Percentiles rank a stretch among this genome's conserved stretches.
Evolutionary conservation across 2,329 filamentous ascomycete genomes (phyloP).

Genomic region (Whalleya microplaca): DNA sequence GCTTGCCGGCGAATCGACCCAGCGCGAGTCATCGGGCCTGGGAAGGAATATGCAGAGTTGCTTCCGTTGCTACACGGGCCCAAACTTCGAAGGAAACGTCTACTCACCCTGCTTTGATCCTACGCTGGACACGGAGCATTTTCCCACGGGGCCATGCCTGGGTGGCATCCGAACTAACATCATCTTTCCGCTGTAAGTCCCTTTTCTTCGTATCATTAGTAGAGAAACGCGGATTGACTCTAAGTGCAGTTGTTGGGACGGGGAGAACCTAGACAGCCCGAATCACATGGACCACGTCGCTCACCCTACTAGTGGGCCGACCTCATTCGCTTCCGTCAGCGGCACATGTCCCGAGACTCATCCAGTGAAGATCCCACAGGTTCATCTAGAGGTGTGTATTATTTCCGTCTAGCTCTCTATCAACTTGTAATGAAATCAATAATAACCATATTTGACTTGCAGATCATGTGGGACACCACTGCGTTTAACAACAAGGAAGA

Average conservation of each 20-base stretch:
- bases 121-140: conserved; percentile 38
- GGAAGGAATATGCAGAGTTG: too few relatives aligned
- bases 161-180: conserved; percentile 25
- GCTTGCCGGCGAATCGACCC: too few relatives aligned
- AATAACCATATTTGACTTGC: too few relatives aligned
- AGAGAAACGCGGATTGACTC: too few relatives aligned
- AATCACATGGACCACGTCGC: conserved; percentile 30
- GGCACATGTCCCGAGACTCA: conserved; percentile 27
- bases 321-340: conserved; percentile 20
- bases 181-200: conserved; percentile 29
- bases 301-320: conserved; percentile 23
- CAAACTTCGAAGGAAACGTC: too few relatives aligned
- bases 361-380: conserved; percentile 27
- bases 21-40: too few relatives aligned
- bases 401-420: too few relatives aligned
- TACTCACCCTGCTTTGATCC: too few relatives aligned
- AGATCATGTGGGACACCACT: conserved; percentile 29
- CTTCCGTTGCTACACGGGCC: too few relatives aligned
- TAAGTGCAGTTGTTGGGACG: conserved; percentile 33
- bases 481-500: conserved; percentile 19
- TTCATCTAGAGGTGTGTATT: too few relatives aligned
- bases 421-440: too few relatives aligned
- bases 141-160: conserved; percentile 22
- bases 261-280: conserved; percentile 27
- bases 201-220: too few relatives aligned